Conservation (phyloP, 345 rosid species). For the Dovyalis caffra region DNA sequence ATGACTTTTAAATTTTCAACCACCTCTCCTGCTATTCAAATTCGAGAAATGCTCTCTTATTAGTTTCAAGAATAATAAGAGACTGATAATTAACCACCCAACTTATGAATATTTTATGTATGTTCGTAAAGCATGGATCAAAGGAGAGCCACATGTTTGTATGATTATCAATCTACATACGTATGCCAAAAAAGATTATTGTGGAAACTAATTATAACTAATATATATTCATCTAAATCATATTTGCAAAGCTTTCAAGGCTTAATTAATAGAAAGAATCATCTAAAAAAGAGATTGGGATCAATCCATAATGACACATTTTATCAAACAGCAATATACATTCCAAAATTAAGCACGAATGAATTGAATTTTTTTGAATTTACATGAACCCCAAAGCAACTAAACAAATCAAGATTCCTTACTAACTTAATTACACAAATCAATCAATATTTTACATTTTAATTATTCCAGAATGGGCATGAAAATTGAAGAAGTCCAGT, state of each 20-base stretch:
- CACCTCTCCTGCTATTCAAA: no score
- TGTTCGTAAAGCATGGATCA: neutral
- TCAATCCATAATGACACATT: conserved; percentile 17
- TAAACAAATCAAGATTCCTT: no score
- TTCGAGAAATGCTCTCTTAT: no score
- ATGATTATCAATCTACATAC: neutral
- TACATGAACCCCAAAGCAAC: no score
- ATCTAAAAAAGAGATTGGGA: conserved; percentile 11
- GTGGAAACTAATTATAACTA: neutral
- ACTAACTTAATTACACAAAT: no score
- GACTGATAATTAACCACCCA: neutral
- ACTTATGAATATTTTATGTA: neutral
- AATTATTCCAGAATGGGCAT: no score
- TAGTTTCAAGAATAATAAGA: no score
- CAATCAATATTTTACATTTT: no score
- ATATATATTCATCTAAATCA: neutral
- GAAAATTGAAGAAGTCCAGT: no score
- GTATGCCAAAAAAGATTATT: neutral
- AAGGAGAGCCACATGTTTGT: neutral
- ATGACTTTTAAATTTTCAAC: no score
- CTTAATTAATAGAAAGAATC: conserved; percentile 24
- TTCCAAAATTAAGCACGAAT: conserved; percentile 40
- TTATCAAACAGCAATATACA: conserved; percentile 16
- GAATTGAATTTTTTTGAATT: conserved; percentile 30
- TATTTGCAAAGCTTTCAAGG: conserved; percentile 6